Evolutionary conservation across 257 asterid species (phyloP), one percentile per base, ranked within the genome.

Genomic region (Verbascum thapsus): DNA sequence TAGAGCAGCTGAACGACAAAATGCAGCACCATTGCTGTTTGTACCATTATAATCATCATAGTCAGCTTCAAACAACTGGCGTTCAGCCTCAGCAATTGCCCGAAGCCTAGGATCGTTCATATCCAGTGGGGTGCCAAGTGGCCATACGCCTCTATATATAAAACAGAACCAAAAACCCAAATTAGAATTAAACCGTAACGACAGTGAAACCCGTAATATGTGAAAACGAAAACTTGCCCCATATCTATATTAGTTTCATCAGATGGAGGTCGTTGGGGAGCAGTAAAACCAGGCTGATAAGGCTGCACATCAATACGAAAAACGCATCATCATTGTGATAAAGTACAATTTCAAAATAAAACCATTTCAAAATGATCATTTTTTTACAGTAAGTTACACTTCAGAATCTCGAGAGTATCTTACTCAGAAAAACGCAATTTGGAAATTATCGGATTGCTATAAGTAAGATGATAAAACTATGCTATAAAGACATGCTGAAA

Each of bases 61-160:
- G 60, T 92, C 98, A 68, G 96, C 88, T 67, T 92, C 99, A 69
- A 92, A 66, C 58, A 92, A 63, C 71, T 89, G 96, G 58, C 91
- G 96, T 56, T 92, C 97, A 47, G 96, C 97, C 74, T 94, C 96
- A 42, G 99, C 94, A 74, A 90, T 81, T 61, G 96, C 95, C 74
- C 84, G 72, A 57, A 94, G 76, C 8, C 95, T 91, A 78, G 95
- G 92, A 74, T 94, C 97, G 12, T 85, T 83, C 74, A 90, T 64
- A 77, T 90, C 88, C 68, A 94, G 58, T 43, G 91, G 86, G 48
- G 85, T 79, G 7, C 99, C 97, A 53, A 92, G 78, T 66, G 85
- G 97, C 99, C 97, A 94, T 49, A 88, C 90, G 70, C 97, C 94
- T 45, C 99, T 94, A 72, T 30, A 61, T 94, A 72, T 30, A 61